These are phyloP conservation scores for Themeda triandra DNA, from an alignment of 176 grass and related monocot genomes.

Conservation along the genomic window DNA sequence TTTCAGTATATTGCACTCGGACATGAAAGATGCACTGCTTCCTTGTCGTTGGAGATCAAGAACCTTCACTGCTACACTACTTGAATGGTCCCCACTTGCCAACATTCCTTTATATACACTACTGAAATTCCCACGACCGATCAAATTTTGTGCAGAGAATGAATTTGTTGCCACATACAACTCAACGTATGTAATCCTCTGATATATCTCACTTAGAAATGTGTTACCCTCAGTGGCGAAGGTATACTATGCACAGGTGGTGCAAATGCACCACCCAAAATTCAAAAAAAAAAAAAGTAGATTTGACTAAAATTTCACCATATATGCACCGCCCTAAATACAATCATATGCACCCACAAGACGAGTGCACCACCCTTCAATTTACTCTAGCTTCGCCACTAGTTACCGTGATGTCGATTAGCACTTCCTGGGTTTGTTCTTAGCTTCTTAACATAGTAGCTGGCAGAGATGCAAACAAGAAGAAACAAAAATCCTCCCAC, in stretches of 20 bases:
- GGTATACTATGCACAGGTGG: no score
- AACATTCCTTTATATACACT: not conserved
- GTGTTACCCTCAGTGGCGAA: no score
- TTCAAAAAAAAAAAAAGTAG: no score
- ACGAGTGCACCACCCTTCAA: no score
- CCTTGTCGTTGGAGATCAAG: not conserved
- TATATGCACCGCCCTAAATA: no score
- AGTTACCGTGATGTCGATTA: not conserved
- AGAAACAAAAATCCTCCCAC: not conserved
- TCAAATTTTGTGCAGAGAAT: not conserved
- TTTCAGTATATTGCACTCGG: not conserved
- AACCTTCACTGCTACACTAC: not conserved
- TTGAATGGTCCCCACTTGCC: no score
- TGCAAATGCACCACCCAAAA: no score
- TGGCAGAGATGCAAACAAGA: not conserved
- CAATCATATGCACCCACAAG: no score
- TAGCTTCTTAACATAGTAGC: not conserved
- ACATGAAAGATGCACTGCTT: not conserved
- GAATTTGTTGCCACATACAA: not conserved
- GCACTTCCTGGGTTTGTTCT: not conserved
- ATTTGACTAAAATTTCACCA: no score
- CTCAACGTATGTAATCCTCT: not conserved
- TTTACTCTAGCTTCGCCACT: no score
- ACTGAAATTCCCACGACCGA: not conserved
- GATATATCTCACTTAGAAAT: no score